A percentile compares a stretch with the other conserved stretches of the same genome.
These are phyloP conservation scores for Phytophthora pluvialis DNA, from an alignment of 352 stramenopile species.

Conservation along the genomic window DNA sequence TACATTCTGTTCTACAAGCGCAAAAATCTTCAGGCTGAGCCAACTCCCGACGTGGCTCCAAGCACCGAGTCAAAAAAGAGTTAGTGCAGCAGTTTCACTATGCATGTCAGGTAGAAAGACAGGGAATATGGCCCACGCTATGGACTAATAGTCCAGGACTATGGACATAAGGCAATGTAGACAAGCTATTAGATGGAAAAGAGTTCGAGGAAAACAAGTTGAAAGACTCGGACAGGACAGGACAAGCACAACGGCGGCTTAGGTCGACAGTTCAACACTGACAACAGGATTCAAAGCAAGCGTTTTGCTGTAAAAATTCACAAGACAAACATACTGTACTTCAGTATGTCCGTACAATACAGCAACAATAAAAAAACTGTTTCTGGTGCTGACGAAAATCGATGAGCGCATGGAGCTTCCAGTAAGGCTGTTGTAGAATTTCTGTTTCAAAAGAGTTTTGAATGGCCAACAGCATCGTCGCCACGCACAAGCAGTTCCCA, in stretches of 20 bases:
- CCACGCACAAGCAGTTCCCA: slow-evolving; percentile 40
- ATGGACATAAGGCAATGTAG: slow-evolving; percentile 18
- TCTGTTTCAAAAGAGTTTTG: slow-evolving; percentile 29
- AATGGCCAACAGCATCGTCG: slow-evolving; percentile 25
- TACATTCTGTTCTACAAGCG: slow-evolving; percentile 93
- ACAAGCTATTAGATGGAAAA: slow-evolving; percentile 18
- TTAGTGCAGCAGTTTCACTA: slow-evolving; percentile 6
- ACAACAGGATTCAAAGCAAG: slow-evolving; percentile 1
- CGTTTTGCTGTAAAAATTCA: slow-evolving; percentile 37
- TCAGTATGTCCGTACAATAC: no score
- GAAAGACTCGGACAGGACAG: no score
- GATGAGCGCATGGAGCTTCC: slow-evolving; percentile 33
- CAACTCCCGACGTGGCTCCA: neutral
- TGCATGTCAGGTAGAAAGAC: neutral
- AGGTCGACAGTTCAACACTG: no score
- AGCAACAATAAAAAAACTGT: slow-evolving; percentile 11
- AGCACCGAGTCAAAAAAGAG: slow-evolving; percentile 13
- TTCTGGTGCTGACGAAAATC: slow-evolving; percentile 38
- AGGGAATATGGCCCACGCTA: neutral
- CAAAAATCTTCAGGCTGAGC: slow-evolving; percentile 39
- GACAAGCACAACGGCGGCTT: no score
- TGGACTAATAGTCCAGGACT: no score
- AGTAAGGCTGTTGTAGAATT: slow-evolving; percentile 27
- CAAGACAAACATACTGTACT: slow-evolving; percentile 32
- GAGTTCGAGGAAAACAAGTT: neutral